Percentiles rank a stretch among this genome's conserved stretches.
These are phyloP conservation scores for Fusarium sp. DNA, from an alignment of 2,329 filamentous ascomycete species.

Conservation along the genomic window DNA sequence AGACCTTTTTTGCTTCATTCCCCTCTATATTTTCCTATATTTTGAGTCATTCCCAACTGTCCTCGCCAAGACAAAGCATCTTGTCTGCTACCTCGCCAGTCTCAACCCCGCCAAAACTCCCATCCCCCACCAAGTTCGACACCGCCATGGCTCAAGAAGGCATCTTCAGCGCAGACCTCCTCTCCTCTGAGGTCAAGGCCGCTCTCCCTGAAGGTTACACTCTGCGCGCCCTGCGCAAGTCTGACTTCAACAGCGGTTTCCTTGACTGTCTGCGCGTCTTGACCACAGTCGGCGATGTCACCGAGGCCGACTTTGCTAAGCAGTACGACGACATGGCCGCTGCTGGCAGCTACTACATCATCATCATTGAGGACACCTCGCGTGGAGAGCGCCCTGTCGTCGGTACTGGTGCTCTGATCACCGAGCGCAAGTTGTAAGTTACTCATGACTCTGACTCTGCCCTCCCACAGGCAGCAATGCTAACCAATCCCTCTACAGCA, in stretches of 20 bases:
- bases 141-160: constrained; percentile 58
- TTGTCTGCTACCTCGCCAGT: constrained; percentile 14
- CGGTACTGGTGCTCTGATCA: constrained; percentile 89
- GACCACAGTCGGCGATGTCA: constrained; percentile 91
- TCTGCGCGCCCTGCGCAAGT: constrained; percentile 81
- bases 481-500: constrained; percentile 60
- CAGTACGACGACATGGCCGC: constrained; percentile 85
- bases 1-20: not conserved
- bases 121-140: constrained; percentile 36
- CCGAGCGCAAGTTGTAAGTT: constrained; percentile 91
- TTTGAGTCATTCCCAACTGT: not conserved
- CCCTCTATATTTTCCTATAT: constrained; percentile 16
- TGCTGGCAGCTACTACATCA: constrained; percentile 84
- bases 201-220: constrained; percentile 84
- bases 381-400: constrained; percentile 73
- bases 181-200: constrained; percentile 79
- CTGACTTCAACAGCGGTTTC: constrained; percentile 85
- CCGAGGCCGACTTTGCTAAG: constrained; percentile 77
- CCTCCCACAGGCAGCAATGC: constrained; percentile 10
- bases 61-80: not conserved
- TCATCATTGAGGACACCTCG: constrained; percentile 82
- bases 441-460: not conserved
- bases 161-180: constrained; percentile 82
- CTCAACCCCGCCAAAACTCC: constrained; percentile 24
- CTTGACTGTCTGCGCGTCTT: constrained; percentile 91